Evolutionary conservation across 2,329 filamentous ascomycete genomes (phyloP).

Genomic region (Colletotrichum magnum): DNA sequence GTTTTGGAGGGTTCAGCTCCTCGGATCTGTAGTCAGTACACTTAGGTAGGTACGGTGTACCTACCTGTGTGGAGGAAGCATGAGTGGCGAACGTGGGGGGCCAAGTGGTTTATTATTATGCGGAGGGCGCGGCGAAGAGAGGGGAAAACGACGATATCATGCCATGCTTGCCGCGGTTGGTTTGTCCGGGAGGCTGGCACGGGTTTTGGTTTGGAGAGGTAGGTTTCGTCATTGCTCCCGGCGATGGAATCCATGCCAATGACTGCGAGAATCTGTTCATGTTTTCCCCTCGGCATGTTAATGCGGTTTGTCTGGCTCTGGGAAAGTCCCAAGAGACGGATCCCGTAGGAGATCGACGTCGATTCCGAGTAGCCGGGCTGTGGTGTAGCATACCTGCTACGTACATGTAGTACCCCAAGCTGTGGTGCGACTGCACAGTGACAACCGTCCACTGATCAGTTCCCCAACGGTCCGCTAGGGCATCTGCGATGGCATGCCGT

Average conservation of each 20-base stretch:
- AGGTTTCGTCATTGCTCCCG: conserved; percentile 3
- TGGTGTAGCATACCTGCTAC: neutral
- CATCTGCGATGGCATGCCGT: neutral
- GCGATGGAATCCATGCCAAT: neutral
- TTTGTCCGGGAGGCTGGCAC: neutral
- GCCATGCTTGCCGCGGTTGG: neutral
- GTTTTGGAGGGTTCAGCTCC: neutral
- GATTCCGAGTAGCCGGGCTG: conserved; percentile 15
- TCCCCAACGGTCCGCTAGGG: neutral
- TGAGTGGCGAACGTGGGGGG: neutral
- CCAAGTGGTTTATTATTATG: neutral
- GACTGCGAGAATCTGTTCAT: too few relatives aligned
- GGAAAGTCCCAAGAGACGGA: neutral
- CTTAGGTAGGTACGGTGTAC: too few relatives aligned
- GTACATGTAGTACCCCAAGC: neutral
- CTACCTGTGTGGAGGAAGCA: neutral
- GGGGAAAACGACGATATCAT: neutral
- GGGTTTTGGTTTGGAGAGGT: neutral
- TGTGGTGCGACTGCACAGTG: conserved; percentile 5
- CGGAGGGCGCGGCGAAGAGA: neutral
- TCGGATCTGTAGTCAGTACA: too few relatives aligned
- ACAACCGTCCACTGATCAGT: conserved; percentile 1
- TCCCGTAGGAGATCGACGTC: conserved; percentile 19
- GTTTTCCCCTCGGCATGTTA: neutral
- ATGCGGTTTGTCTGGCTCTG: neutral